Evolutionary conservation across 164 flowering plant genomes (phyloP).

Genomic region (Liquidambar formosana): DNA sequence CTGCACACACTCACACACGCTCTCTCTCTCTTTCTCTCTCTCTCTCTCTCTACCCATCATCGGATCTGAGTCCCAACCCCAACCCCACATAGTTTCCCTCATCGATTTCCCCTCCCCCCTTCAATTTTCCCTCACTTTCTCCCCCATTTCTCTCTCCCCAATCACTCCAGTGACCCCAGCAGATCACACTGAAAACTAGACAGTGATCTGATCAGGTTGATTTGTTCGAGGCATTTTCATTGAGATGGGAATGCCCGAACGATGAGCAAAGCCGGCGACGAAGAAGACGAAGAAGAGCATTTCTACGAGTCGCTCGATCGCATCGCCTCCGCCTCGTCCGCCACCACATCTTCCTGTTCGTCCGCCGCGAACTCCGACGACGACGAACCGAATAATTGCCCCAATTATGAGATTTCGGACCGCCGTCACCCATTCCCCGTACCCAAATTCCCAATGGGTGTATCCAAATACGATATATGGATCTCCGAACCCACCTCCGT

Average conservation of each 20-base stretch:
- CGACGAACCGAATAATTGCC: constrained; percentile 27
- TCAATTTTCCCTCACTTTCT: constrained; percentile 3
- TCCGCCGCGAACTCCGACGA: constrained; percentile 49
- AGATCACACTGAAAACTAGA: not conserved
- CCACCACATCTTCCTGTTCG: constrained; percentile 35
- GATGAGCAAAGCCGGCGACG: constrained; percentile 43
- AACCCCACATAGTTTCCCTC: constrained; percentile 2
- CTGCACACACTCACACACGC: no score
- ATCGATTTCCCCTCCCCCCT: not conserved
- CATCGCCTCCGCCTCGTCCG: constrained; percentile 54
- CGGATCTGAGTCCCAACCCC: constrained; percentile 1
- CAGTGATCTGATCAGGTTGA: constrained; percentile 10
- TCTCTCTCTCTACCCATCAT: not conserved
- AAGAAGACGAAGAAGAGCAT: constrained; percentile 49
- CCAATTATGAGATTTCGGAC: constrained; percentile 13
- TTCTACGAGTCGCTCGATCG: constrained; percentile 95
- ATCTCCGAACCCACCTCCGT: constrained; percentile 77
- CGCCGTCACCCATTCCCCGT: constrained; percentile 17
- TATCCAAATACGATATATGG: constrained; percentile 80
- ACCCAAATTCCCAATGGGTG: constrained; percentile 49
- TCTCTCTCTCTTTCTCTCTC: no score
- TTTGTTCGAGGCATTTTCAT: constrained; percentile 21
- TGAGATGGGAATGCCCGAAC: constrained; percentile 48
- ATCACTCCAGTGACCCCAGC: not conserved
- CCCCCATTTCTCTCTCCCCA: constrained; percentile 7